Conservation (phyloP, 257 asterid genomes). For the Ehretia macrophylla region DNA sequence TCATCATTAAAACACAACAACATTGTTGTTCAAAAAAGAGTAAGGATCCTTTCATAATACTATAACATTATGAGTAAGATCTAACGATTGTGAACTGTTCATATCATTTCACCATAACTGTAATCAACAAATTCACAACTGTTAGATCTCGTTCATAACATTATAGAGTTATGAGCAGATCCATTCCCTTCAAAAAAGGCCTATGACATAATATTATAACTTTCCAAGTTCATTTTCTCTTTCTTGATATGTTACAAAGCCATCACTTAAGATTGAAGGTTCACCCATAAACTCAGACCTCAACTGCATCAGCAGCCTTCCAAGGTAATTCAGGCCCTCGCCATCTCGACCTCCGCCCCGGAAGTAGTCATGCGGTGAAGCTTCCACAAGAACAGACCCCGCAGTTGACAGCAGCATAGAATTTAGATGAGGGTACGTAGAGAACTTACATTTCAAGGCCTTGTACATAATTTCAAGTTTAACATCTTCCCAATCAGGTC, state of each 20-base stretch:
- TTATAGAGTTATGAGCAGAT: no score
- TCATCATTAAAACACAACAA: no score
- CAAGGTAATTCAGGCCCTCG: constrained; percentile 94
- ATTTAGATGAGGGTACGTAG: constrained; percentile 48
- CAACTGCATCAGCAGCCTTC: constrained; percentile 82
- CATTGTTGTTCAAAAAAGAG: no score
- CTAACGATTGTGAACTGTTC: no score
- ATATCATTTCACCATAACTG: no score
- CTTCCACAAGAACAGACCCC: constrained; percentile 91
- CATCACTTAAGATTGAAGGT: constrained; percentile 20
- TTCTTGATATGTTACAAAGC: constrained; percentile 15
- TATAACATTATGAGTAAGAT: no score
- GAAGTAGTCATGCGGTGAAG: constrained; percentile 91
- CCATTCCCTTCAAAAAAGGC: no score
- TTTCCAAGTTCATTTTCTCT: constrained; percentile 25
- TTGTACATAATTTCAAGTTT: constrained; percentile 69
- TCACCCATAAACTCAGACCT: constrained; percentile 73
- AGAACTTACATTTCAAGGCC: constrained; percentile 75
- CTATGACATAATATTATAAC: background rate
- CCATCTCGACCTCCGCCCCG: constrained; percentile 99
- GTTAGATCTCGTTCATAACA: no score
- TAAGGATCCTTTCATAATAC: no score
- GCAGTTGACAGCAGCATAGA: constrained; percentile 73
- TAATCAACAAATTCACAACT: no score
- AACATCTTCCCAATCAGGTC: constrained; percentile 75